phyloP scores from a whole-genome alignment of 257 asterid species.

The Petrea volubilis region DNA sequence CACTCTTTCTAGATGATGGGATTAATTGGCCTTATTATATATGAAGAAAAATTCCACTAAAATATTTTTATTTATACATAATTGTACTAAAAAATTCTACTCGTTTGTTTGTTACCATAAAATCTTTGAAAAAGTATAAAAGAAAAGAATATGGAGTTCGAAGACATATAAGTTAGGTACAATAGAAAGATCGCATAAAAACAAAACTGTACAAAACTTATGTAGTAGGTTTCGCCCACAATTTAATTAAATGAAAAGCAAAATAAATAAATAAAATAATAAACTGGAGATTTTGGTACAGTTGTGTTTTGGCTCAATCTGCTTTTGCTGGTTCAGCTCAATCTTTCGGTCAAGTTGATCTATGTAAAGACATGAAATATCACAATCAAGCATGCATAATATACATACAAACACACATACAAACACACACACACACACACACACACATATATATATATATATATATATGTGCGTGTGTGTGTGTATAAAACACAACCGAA shows the following conservation, averaged over 20 bases:
- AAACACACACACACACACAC: too few relatives aligned
- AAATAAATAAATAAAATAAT: neutral
- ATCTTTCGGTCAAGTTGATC: too few relatives aligned
- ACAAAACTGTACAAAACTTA: neutral
- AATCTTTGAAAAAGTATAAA: neutral
- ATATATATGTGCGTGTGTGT: too few relatives aligned
- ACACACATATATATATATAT: too few relatives aligned
- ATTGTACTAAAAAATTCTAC: neutral
- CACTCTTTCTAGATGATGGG: too few relatives aligned
- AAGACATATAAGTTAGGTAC: slow-evolving; percentile 7
- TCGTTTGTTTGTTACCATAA: neutral
- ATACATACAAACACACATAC: too few relatives aligned
- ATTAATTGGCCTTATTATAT: neutral
- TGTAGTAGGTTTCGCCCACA: neutral
- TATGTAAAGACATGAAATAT: too few relatives aligned
- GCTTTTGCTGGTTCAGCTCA: too few relatives aligned
- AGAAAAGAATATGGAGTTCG: neutral
- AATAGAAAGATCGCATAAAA: neutral
- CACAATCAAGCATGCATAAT: too few relatives aligned
- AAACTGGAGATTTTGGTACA: too few relatives aligned
- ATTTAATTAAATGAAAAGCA: neutral
- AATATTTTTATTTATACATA: neutral
- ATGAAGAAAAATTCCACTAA: neutral
- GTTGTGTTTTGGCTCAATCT: too few relatives aligned
- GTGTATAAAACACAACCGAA: too few relatives aligned